Evolutionary conservation across 768 basidiomycete species (phyloP), one percentile per base, ranked within the genome.

Genomic region (Postia placenta): DNA sequence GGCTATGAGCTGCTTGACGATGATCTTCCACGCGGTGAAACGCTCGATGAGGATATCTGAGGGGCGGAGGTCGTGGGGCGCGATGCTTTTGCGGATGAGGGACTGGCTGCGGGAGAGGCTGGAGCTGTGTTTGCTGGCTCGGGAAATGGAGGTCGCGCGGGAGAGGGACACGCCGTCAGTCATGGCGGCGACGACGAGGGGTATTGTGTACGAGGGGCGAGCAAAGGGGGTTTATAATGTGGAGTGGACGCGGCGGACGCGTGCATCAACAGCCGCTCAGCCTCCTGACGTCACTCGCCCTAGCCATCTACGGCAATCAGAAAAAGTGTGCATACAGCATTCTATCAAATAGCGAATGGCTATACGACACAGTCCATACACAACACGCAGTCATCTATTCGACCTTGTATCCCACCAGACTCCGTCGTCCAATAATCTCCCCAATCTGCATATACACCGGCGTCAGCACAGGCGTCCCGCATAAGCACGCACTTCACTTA

Each of bases 41-140:
- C 89, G 85, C 67, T 97, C 95, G 56, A 98, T 96, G 65, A 99
- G 87, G 61, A 99, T 81, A 67, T 99, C 95, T 9, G 90, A 91
- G 0, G 94, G 94, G 44, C 84, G 80, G 40, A 97, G 78, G 69
- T 95, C 93, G 56, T 92, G 83, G 0, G 89, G 83, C 2, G 89
- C 85, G 52, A 91, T 85, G 66, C 90, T 94, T 73, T 92, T 94
- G 78, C 91, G 91, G 74, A 97, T 92, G 60, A 98, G 81, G 2
- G 85, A 86, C 67, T 92, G 87, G 49, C 78, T 81, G 42, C 89
- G 75, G 9, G 89, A 92, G 38, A 85, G 64, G 5, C 90, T 81
- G 3, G 88, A 91, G 45, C 79, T 80, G 36, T 76, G 77, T 50
- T 70, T 79, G 62, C 56, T 57, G 75, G 75, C 53, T 24, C 86